Evolutionary conservation across 2,329 filamentous ascomycete species (phyloP), one percentile per base, ranked within the genome.

Genomic region (Rosellinia necatrix): DNA sequence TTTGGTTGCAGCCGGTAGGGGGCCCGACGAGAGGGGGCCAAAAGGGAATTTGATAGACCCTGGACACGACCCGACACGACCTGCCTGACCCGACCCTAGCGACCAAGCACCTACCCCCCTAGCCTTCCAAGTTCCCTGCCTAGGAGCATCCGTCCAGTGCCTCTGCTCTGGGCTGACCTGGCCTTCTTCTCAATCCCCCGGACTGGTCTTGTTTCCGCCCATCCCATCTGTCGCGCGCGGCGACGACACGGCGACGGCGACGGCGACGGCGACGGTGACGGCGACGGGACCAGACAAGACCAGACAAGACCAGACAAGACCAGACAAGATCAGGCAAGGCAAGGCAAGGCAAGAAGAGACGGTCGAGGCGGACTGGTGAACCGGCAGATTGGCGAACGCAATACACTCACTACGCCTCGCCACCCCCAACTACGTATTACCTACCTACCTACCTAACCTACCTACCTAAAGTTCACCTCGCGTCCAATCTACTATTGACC

Each of bases 31-130:
- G 43, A 53, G 37, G 37, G 43, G 25, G n/a, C n/a, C 37, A 5
- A 40, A 30, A 34, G 32, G 42, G 35, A 49, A 41, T 42, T 47
- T 47, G 42, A 42, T n/a, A 46, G 41, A 29, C 48, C 53, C 40
- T 46, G 22, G 32, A 46, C 46, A 40, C 32, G 47, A 44, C 47
- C 41, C 30, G 40, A 52, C 42, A 32, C 42, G 42, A 46, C 21
- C 24, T 40, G 35, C 40, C 21, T 5, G 48, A 17, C 34, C 34
- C 21, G 10, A 32, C 22, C 47, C 37, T 30, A 32, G 37, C 29
- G 21, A 48, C 43, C 52, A 12, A 30, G 17, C 19, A 42, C 35
- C 30, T 29, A 43, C 10, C 17, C 30, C 6, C 46, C 21, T 30
- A 29, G 29, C 5, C 15, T 43, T 30, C 24, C 30, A 13, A n/a